Evolutionary conservation across 1,139 yeast species (phyloP).

Genomic region (Trichomonascaceae sp.): DNA sequence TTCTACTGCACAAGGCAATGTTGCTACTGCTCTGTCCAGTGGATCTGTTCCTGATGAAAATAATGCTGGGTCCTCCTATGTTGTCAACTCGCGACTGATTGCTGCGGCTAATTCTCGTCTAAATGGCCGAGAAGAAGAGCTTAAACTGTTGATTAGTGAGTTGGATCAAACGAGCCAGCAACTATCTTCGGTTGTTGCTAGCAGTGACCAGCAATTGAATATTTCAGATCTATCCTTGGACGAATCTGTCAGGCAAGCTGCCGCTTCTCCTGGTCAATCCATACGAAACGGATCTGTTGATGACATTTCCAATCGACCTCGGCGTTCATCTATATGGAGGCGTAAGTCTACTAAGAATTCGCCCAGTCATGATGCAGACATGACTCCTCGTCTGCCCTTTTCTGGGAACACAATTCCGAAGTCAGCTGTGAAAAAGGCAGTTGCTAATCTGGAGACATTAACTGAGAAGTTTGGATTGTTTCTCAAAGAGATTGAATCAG

Average conservation of each 20-base stretch:
- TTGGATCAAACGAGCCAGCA: background rate
- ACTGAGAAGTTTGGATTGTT: constrained; percentile 3
- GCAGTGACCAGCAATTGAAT: background rate
- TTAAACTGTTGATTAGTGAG: background rate
- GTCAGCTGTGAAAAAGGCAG: constrained; percentile 2
- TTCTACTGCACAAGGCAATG: background rate
- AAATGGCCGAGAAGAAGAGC: background rate
- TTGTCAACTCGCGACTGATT: constrained; percentile 5
- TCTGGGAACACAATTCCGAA: background rate
- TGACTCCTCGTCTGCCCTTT: background rate
- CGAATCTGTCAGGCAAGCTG: constrained; percentile 5
- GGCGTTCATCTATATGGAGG: constrained; percentile 22
- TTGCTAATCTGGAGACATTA: constrained; percentile 1
- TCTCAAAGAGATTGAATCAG: background rate
- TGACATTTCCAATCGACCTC: background rate
- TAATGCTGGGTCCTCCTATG: background rate
- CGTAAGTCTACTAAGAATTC: constrained; percentile 8
- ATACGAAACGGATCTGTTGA: background rate
- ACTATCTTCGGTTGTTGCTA: background rate
- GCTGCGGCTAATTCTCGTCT: constrained; percentile 7
- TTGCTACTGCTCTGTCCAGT: background rate
- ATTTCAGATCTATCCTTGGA: constrained; percentile 11
- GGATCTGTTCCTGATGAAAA: background rate
- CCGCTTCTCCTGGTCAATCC: background rate
- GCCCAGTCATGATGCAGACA: background rate